Percentiles rank a stretch among this genome's conserved stretches.
Conservation (phyloP, 768 basidiomycete species). For the Cubamyces sp. region DNA sequence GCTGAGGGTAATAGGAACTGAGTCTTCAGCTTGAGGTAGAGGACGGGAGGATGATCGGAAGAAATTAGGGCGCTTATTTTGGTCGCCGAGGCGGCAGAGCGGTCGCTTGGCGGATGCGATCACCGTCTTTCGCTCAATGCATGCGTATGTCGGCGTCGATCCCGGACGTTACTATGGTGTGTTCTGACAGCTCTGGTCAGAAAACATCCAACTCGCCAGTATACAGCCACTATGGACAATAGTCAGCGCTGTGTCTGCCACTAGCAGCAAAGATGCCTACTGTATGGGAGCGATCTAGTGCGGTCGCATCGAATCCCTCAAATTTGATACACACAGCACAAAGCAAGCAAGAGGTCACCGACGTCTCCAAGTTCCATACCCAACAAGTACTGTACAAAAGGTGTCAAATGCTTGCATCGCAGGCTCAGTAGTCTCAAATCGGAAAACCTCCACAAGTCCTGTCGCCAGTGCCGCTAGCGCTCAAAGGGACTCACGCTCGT, state of each 20-base stretch:
- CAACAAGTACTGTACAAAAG: not conserved
- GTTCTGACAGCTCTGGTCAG: not conserved
- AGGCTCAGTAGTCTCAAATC: not conserved
- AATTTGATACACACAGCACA: too few species aligned
- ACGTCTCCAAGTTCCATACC: constrained; percentile 8
- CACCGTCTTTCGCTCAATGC: not conserved
- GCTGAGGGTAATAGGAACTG: too few species aligned
- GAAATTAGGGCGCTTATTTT: not conserved
- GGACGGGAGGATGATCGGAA: not conserved
- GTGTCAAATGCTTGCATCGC: not conserved
- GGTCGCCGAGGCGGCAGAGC: not conserved
- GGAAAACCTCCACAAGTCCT: not conserved
- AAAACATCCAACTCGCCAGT: not conserved
- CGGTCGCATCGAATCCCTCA: too few species aligned
- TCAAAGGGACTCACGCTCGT: too few species aligned
- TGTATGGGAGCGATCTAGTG: not conserved
- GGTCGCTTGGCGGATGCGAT: constrained; percentile 5
- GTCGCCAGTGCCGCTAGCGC: not conserved
- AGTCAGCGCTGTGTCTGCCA: not conserved
- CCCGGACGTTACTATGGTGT: constrained; percentile 10
- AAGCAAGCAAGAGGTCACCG: constrained; percentile 11
- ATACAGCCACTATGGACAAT: not conserved
- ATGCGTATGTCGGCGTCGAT: not conserved
- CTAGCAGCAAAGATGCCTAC: not conserved
- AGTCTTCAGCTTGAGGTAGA: too few species aligned